Conservation (phyloP, 2,329 filamentous ascomycete genomes). For the Knufia fluminis region DNA sequence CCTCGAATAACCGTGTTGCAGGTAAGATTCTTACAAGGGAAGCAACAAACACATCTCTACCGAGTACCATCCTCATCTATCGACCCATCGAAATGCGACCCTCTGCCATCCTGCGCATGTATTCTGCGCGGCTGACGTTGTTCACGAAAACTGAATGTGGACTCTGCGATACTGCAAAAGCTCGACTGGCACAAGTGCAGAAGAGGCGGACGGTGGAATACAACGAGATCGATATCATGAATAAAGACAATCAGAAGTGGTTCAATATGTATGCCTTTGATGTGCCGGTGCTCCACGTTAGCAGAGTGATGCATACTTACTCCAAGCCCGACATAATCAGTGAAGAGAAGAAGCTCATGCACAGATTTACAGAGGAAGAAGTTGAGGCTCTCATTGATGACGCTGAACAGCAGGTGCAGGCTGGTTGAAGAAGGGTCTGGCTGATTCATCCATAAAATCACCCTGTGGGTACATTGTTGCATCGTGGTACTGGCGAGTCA, state of each 20-base stretch:
- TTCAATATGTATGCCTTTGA: constrained; percentile 55
- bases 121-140: constrained; percentile 42
- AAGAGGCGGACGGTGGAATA: constrained; percentile 47
- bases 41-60: too few relatives aligned
- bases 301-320: constrained; percentile 29
- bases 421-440: constrained; percentile 6
- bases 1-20: too few relatives aligned
- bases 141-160: constrained; percentile 53
- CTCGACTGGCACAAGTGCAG: constrained; percentile 45
- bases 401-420: constrained; percentile 24
- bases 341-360: constrained; percentile 50
- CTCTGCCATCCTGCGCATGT: constrained; percentile 12
- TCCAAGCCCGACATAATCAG: constrained; percentile 33
- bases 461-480: constrained; percentile 7
- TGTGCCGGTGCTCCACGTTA: constrained; percentile 54
- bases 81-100: constrained; percentile 15
- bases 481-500: constrained; percentile 7
- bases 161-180: constrained; percentile 53
- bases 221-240: constrained; percentile 51
- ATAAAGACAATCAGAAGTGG: constrained; percentile 45
- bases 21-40: too few relatives aligned
- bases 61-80: too few relatives aligned
- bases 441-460: constrained; percentile 7
- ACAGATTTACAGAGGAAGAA: constrained; percentile 51
- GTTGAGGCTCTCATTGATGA: constrained; percentile 47